Evolutionary conservation across 371 early-diverging fungal genomes (phyloP).

Genomic region (Saksenaea oblongispora): DNA sequence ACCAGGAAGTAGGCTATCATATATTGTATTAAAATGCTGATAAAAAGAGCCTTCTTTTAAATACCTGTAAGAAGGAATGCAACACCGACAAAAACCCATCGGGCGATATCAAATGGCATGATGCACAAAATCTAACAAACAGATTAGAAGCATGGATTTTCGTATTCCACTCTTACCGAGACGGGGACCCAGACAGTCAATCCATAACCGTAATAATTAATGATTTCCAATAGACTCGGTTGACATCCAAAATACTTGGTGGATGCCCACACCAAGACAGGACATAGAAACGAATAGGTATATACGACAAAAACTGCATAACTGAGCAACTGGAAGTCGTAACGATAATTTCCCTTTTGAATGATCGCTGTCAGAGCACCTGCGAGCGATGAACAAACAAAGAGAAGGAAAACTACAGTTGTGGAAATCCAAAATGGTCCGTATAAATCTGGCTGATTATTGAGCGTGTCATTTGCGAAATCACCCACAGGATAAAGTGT

Average conservation of each 20-base stretch:
- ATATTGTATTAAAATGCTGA: neutral
- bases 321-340: slow-evolving; percentile 82
- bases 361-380: slow-evolving; percentile 79
- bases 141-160: neutral
- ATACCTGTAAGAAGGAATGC: slow-evolving; percentile 61
- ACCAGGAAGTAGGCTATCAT: slow-evolving; percentile 43
- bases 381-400: slow-evolving; percentile 88
- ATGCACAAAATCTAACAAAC: slow-evolving; percentile 63
- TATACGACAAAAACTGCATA: slow-evolving; percentile 83
- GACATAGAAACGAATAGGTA: slow-evolving; percentile 73
- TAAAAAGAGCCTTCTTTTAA: neutral
- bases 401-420: slow-evolving; percentile 88
- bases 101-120: slow-evolving; percentile 63
- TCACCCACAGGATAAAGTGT: slow-evolving; percentile 51
- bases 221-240: slow-evolving; percentile 78
- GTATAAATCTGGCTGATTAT: slow-evolving; percentile 51
- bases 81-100: slow-evolving; percentile 67
- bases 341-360: slow-evolving; percentile 50
- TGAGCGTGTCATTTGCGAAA: slow-evolving; percentile 45
- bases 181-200: slow-evolving; percentile 91
- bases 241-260: slow-evolving; percentile 85
- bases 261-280: slow-evolving; percentile 77
- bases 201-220: slow-evolving; percentile 91
- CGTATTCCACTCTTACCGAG: no score
- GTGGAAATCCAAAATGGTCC: slow-evolving; percentile 96